Evolutionary conservation across 352 stramenopile species (phyloP).

Genomic region (Nothophytophthora sp.): DNA sequence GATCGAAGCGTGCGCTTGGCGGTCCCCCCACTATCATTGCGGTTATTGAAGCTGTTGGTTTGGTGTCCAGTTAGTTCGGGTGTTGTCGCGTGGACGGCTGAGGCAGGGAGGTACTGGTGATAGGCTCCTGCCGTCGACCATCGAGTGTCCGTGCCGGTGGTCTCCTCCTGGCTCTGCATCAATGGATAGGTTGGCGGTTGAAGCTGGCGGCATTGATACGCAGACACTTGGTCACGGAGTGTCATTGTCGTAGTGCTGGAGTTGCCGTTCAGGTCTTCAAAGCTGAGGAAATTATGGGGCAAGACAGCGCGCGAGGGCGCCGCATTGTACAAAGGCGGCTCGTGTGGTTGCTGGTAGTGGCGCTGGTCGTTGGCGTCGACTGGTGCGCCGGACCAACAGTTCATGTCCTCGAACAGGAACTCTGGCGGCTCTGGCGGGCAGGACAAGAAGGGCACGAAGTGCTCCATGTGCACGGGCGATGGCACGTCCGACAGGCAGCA

Average conservation of each 20-base stretch:
- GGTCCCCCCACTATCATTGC: conserved; percentile 1
- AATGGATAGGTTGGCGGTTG: conserved; percentile 15
- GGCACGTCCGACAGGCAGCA: conserved; percentile 15
- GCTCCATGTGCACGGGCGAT: conserved; percentile 45
- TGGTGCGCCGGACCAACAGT: conserved; percentile 15
- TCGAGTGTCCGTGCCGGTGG: background rate
- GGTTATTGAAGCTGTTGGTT: background rate
- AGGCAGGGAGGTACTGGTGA: conserved; percentile 13
- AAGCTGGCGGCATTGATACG: conserved; percentile 19
- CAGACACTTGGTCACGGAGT: conserved; percentile 11
- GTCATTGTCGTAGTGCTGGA: conserved; percentile 7
- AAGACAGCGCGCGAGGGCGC: conserved; percentile 3
- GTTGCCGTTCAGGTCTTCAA: conserved; percentile 6
- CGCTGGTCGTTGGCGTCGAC: conserved; percentile 20
- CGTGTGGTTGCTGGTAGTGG: conserved; percentile 21
- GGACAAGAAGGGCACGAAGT: conserved; percentile 35
- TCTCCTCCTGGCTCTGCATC: conserved; percentile 16
- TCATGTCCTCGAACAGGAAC: conserved; percentile 45
- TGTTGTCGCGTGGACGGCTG: conserved; percentile 8
- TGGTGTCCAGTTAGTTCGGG: background rate
- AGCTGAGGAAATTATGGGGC: conserved; percentile 12
- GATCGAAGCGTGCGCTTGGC: conserved; percentile 25
- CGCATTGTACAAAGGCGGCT: conserved; percentile 20
- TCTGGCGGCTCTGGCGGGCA: conserved; percentile 31
- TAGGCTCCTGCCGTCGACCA: conserved; percentile 17